Conservation (phyloP, 2,329 filamentous ascomycete species). For the Truncatella angustata region DNA sequence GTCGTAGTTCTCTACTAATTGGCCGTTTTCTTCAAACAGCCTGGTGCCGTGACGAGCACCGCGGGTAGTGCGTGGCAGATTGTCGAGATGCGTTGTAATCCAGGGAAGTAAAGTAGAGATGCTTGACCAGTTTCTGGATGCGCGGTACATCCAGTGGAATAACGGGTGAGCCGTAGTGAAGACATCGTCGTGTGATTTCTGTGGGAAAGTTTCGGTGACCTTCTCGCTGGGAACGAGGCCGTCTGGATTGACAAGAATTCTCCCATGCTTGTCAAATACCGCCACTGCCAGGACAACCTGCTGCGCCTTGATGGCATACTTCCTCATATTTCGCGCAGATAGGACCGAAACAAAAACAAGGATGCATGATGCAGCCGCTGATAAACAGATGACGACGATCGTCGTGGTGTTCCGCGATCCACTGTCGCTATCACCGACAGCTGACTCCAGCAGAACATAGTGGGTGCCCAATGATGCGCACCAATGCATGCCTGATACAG, state of each 20-base stretch:
- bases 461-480: conserved; percentile 58
- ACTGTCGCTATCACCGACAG: conserved; percentile 31
- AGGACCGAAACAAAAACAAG: conserved; percentile 38
- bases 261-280: conserved; percentile 50
- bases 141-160: conserved; percentile 67
- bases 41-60: conserved; percentile 20
- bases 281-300: conserved; percentile 44
- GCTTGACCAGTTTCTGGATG: conserved; percentile 59
- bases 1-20: conserved; percentile 54
- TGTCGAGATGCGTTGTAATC: conserved; percentile 59
- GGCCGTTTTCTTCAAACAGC: conserved; percentile 34
- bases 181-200: conserved; percentile 61
- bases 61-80: conserved; percentile 26
- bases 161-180: conserved; percentile 63
- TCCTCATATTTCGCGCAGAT: conserved; percentile 37
- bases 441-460: conserved; percentile 46
- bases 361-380: conserved; percentile 35
- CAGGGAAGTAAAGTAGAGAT: conserved; percentile 57
- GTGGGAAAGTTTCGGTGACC: conserved; percentile 61
- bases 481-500: conserved; percentile 69
- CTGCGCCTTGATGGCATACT: conserved; percentile 39
- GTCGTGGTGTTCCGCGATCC: conserved; percentile 51
- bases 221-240: conserved; percentile 55
- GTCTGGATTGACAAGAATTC: conserved; percentile 51
- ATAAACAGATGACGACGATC: conserved; percentile 57